These are phyloP conservation scores for Citrus inodora DNA, from an alignment of 345 rosid species.

Conservation along the genomic window DNA sequence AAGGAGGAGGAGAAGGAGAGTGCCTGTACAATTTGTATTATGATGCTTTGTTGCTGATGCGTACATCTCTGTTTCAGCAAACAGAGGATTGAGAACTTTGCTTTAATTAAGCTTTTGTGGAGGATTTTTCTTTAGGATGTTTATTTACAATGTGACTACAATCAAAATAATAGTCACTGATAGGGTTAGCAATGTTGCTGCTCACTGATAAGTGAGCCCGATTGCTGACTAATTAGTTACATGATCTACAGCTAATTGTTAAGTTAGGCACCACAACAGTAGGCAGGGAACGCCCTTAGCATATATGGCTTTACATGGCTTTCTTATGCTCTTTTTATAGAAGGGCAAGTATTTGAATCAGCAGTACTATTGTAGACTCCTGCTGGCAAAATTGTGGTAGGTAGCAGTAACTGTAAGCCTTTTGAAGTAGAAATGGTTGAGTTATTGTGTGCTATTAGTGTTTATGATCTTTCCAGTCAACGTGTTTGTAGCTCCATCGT, in stretches of 20 bases:
- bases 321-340: neutral
- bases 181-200: neutral
- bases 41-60: neutral
- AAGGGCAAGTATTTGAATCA: neutral
- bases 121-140: neutral
- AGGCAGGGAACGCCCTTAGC: neutral
- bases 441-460: too few relatives aligned
- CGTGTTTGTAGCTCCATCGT: too few relatives aligned
- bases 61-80: neutral
- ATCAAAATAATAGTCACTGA: neutral
- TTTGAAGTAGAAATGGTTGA: too few relatives aligned
- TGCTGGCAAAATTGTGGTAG: too few relatives aligned
- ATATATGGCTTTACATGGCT: too few relatives aligned
- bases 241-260: neutral
- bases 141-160: too few relatives aligned
- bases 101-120: neutral
- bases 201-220: neutral
- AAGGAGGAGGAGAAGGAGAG: neutral
- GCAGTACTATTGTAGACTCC: neutral
- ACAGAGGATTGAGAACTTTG: neutral
- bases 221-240: neutral
- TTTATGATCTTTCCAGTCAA: too few relatives aligned
- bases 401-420: too few relatives aligned
- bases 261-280: neutral
- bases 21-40: neutral